Base-by-base conservation (phyloP, 179 eudicot genomes). In the Amaranthus tricolor region DNA sequence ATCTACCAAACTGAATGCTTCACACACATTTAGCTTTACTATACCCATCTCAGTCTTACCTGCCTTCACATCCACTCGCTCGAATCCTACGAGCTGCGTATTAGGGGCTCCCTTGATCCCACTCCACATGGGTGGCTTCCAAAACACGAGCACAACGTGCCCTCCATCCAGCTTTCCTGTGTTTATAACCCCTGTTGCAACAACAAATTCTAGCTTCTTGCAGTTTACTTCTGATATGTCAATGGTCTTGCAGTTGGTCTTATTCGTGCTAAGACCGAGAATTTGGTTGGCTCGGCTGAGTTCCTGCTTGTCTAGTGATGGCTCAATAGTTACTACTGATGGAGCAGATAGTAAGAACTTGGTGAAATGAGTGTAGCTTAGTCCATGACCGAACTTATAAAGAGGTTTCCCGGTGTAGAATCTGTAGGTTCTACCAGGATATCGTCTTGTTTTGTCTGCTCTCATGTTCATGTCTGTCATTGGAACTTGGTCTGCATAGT, bases 381-480 rank as follows among this genome's bases (percentile, higher is more conserved):
- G 74, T 21, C 83, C 85, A 52, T 79, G 81, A 21, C 83, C 85
- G 6, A 83, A 83, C 15, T 49, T 31, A 6, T 76, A 83, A 9
- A 83, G 21, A 5, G 81, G 17, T 53, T 70, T 65, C n/a, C 68
- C 59, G 1, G 49, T 79, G 74, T 77, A 83, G 68, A 83, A 83
- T 14, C 83, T 43, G 68, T 83, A 83, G 19, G 83, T 83, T 44
- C 83, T 69, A 19, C 85, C 83, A 3, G 83, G 85, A n/a, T n/a
- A 80, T 17, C 51, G 49, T 57, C 56, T 60, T 3, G 83, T 63
- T 65, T 65, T 62, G 52, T 80, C 75, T 4, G 74, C 65, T 71
- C 83, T 76, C 85, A 77, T 83, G 72, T 70, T 80, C 85, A 83
- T 83, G 77, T 77, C 77, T 13, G 77, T 73, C 83, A 82, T 82